Base-by-base conservation (phyloP, 257 asterid genomes). In the Ehretia macrophylla region DNA sequence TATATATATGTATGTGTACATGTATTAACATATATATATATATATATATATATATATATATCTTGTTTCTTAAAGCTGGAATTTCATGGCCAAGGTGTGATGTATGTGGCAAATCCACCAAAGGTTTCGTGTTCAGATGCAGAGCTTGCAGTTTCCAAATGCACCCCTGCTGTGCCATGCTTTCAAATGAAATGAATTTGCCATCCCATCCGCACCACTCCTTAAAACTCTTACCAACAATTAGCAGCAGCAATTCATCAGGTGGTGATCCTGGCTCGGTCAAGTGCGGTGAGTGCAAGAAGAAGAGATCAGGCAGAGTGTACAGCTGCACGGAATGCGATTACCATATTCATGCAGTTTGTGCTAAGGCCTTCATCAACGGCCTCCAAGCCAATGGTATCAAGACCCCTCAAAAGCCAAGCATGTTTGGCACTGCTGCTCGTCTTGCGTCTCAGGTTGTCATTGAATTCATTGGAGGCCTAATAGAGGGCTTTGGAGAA, bases 141-240 rank as follows among this genome's bases (percentile, higher is more conserved):
- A 64, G 83, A 59, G 88, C 90, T 1, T 89, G 97, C 73, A 81
- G 68, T 56, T 89, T 89, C 83, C 94, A 86, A 75, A 86, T 89
- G 88, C 97, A 89, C 75, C 97, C 97, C 0, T 82, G 95, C 64
- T 89, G 97, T 39, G 95, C 94, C 59, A 82, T 73, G 92, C 84
- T 89, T 49, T 67, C 90, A 16, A 51, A 70, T 0, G 86, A 84
- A 52, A 73, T 77, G 66, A 68, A 49, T 47, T 65, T 70, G 48
- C 64, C 76, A 14, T 59, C 22, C 27, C 95, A 89, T 63, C 78
- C 72, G n/a, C 44, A 38, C 1, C 95, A 89, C 71, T 35, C 68
- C 8, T 38, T 89, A 51, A 82, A 62, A 50, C 71, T 89, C 57
- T 55, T 79, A 56, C 88, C 91, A 4, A 58, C 82, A 10, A 49